phyloP scores from a whole-genome alignment of 2,329 filamentous ascomycete species.

The Hirsutella rhossiliensis region DNA sequence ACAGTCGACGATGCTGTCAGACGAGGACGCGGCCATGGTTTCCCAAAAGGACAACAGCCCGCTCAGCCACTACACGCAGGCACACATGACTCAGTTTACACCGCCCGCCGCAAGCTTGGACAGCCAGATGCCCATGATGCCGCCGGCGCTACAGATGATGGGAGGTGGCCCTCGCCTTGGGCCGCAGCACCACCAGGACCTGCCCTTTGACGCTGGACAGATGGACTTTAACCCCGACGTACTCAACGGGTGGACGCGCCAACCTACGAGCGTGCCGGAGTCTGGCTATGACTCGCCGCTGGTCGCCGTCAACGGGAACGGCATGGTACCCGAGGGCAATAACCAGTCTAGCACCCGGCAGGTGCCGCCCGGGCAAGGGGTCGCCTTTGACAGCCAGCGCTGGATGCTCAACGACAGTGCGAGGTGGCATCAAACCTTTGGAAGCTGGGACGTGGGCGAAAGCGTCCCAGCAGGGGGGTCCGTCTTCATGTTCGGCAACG shows the following conservation, averaged over 20 bases:
- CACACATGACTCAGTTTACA: slow-evolving; percentile 9
- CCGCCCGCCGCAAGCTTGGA: slow-evolving; percentile 1
- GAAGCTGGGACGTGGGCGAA: slow-evolving; percentile 34
- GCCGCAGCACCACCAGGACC: slow-evolving; percentile 4
- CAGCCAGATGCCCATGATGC: slow-evolving; percentile 3
- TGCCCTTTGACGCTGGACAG: slow-evolving; percentile 9
- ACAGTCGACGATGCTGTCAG: slow-evolving; percentile 16
- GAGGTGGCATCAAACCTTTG: slow-evolving; percentile 46
- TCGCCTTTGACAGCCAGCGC: slow-evolving; percentile 37
- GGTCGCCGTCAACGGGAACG: not conserved
- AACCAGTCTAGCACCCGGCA: slow-evolving; percentile 7
- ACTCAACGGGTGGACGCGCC: slow-evolving; percentile 13
- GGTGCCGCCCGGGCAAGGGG: slow-evolving; percentile 7
- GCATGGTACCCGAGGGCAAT: slow-evolving; percentile 6
- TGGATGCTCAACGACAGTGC: slow-evolving; percentile 47
- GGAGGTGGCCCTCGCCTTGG: not conserved
- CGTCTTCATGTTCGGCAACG: slow-evolving; percentile 17
- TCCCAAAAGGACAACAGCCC: slow-evolving; percentile 20
- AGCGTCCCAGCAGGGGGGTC: slow-evolving; percentile 11
- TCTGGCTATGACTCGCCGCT: slow-evolving; percentile 1
- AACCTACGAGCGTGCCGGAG: not conserved
- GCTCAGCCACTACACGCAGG: slow-evolving; percentile 18
- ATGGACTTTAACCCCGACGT: slow-evolving; percentile 11
- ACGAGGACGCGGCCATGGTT: slow-evolving; percentile 12
- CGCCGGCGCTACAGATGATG: slow-evolving; percentile 2